Evolutionary conservation across 768 basidiomycete species (phyloP).

Genomic region (Xerocomellus chrysenteron): DNA sequence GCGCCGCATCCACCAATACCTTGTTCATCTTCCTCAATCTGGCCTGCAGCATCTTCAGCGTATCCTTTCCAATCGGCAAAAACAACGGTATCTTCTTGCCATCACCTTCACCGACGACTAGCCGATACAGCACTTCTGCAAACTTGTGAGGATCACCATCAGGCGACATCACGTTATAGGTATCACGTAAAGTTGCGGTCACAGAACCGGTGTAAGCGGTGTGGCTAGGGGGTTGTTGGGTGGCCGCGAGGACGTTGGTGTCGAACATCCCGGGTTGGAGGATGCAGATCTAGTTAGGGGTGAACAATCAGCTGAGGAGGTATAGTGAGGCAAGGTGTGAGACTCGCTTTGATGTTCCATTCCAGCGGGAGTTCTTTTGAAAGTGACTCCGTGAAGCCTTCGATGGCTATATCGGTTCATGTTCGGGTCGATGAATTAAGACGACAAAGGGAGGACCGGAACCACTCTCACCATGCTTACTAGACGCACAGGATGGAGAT

Average conservation of each 20-base stretch:
- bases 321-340: too few species aligned
- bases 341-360: conserved; percentile 21
- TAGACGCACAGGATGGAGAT: background rate
- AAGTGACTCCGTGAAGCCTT: conserved; percentile 10
- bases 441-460: background rate
- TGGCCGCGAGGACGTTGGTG: conserved; percentile 5
- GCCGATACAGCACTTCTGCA: background rate
- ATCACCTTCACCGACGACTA: background rate
- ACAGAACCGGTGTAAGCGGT: conserved; percentile 9
- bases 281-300: conserved; percentile 9
- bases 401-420: conserved; percentile 1
- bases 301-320: too few species aligned
- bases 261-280: conserved; percentile 19
- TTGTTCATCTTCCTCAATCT: background rate
- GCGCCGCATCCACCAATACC: background rate
- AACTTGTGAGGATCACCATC: conserved; percentile 17
- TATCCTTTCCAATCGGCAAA: conserved; percentile 12
- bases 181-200: background rate
- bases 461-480: conserved; percentile 13
- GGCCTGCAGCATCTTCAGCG: background rate
- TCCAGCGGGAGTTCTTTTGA: conserved; percentile 9
- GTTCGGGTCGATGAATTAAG: background rate
- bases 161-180: background rate
- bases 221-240: background rate
- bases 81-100: conserved; percentile 1